Conservation (phyloP, 768 basidiomycete genomes). For the Filobasidium floriforme region DNA sequence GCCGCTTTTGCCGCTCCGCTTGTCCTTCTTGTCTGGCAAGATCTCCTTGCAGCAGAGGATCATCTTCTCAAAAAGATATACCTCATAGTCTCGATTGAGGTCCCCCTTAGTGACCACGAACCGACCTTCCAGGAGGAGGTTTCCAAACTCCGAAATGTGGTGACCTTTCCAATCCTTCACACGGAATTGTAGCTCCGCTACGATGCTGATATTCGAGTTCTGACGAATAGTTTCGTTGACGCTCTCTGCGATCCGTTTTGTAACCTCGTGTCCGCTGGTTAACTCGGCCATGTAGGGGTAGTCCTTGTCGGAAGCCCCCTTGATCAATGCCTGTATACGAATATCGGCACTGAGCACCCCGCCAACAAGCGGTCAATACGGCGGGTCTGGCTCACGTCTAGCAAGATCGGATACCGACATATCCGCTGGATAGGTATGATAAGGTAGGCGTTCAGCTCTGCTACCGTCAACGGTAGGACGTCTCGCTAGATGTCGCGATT, state of each 20-base stretch:
- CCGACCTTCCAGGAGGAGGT: constrained; percentile 85
- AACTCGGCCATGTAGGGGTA: constrained; percentile 74
- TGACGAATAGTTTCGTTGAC: constrained; percentile 93
- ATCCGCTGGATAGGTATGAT: constrained; percentile 98
- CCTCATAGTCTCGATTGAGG: constrained; percentile 93
- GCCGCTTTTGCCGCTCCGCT: constrained; percentile 66
- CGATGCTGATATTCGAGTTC: constrained; percentile 82
- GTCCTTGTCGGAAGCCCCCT: constrained; percentile 31
- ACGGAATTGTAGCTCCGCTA: constrained; percentile 70
- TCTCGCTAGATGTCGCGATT: constrained; percentile 1
- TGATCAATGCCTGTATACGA: constrained; percentile 32
- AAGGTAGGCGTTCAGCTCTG: constrained; percentile 85
- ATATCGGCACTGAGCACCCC: neutral
- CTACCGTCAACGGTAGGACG: constrained; percentile 20
- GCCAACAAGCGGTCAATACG: neutral
- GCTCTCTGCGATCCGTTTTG: constrained; percentile 86
- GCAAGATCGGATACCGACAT: constrained; percentile 93
- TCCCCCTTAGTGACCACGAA: constrained; percentile 94
- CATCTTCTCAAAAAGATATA: constrained; percentile 98
- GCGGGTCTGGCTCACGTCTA: constrained; percentile 47
- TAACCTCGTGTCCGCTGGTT: constrained; percentile 70
- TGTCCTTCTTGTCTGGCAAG: constrained; percentile 54
- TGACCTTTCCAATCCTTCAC: constrained; percentile 99
- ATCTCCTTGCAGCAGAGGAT: constrained; percentile 98
- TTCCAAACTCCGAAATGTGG: constrained; percentile 85